Percentiles rank a stretch among this genome's conserved stretches.
phyloP scores from a whole-genome alignment of 1,139 yeast species.

The Pichia sp. region DNA sequence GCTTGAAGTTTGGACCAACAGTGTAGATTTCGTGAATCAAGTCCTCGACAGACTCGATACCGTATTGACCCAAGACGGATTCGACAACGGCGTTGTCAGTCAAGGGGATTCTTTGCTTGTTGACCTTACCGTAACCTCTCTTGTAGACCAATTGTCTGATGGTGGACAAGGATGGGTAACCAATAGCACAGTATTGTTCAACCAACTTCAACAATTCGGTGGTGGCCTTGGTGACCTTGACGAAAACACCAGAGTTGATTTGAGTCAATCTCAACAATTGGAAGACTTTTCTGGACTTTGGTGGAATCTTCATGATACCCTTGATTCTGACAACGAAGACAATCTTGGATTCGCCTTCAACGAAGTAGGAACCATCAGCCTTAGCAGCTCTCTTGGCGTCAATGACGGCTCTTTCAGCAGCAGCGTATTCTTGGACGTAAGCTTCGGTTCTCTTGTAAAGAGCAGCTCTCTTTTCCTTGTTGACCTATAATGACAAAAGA shows the following conservation, averaged over 20 bases:
- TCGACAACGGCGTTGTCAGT: constrained; percentile 93
- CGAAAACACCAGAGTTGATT: constrained; percentile 98
- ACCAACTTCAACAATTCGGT: constrained; percentile 93
- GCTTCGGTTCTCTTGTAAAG: constrained; percentile 97
- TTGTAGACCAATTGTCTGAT: constrained; percentile 96
- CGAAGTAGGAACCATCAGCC: constrained; percentile 94
- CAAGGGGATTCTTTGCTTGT: constrained; percentile 96
- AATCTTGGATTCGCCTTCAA: constrained; percentile 94
- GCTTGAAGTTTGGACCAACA: constrained; percentile 99
- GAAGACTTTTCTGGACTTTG: constrained; percentile 99
- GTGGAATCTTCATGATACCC: constrained; percentile 99
- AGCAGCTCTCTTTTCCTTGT: constrained; percentile 90
- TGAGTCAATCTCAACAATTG: constrained; percentile 97
- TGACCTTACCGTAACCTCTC: constrained; percentile 99
- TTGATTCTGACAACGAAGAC: constrained; percentile 98
- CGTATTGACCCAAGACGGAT: constrained; percentile 91
- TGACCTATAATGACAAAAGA: constrained; percentile 45
- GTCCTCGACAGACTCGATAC: constrained; percentile 94
- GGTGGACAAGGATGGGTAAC: constrained; percentile 97
- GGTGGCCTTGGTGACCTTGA: constrained; percentile 98
- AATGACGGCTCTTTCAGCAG: constrained; percentile 89
- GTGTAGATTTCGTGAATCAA: constrained; percentile 98
- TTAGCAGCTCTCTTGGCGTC: constrained; percentile 95
- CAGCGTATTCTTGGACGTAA: constrained; percentile 94
- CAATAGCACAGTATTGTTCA: constrained; percentile 99